Evolutionary conservation across 2,329 filamentous ascomycete species (phyloP).

Genomic region (Fusarium sp.): DNA sequence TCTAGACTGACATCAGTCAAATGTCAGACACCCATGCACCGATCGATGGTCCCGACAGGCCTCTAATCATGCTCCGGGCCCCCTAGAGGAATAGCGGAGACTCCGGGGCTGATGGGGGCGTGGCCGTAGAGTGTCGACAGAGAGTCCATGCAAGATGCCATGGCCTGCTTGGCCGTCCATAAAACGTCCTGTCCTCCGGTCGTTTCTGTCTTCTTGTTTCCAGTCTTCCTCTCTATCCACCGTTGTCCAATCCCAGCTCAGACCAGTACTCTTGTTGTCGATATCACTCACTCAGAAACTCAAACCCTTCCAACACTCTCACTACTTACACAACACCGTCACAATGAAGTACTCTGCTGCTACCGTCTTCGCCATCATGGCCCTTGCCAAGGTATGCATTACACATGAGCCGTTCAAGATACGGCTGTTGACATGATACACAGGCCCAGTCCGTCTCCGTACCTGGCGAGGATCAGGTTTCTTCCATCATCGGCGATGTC

Average conservation of each 20-base stretch:
- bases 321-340: conserved; percentile 25
- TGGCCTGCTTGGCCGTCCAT: conserved; percentile 26
- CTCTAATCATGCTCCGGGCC: conserved; percentile 18
- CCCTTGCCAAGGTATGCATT: conserved; percentile 35
- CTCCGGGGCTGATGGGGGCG: conserved; percentile 31
- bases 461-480: conserved; percentile 18
- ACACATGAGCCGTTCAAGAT: background rate
- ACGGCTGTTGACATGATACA: conserved; percentile 1
- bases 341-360: conserved; percentile 54
- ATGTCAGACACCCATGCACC: conserved; percentile 11
- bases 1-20: conserved; percentile 28
- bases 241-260: conserved; percentile 17
- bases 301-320: conserved; percentile 2
- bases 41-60: conserved; percentile 34
- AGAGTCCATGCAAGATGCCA: conserved; percentile 27
- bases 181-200: conserved; percentile 34
- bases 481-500: conserved; percentile 25
- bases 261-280: background rate
- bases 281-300: conserved; percentile 17
- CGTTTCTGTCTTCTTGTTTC: background rate
- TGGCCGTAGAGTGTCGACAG: conserved; percentile 22
- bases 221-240: conserved; percentile 11
- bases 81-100: conserved; percentile 23
- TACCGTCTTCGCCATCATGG: conserved; percentile 47
- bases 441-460: conserved; percentile 30